These are phyloP conservation scores for Colletotrichum siamense DNA, from an alignment of 2,329 filamentous ascomycete species.

Conservation along the genomic window DNA sequence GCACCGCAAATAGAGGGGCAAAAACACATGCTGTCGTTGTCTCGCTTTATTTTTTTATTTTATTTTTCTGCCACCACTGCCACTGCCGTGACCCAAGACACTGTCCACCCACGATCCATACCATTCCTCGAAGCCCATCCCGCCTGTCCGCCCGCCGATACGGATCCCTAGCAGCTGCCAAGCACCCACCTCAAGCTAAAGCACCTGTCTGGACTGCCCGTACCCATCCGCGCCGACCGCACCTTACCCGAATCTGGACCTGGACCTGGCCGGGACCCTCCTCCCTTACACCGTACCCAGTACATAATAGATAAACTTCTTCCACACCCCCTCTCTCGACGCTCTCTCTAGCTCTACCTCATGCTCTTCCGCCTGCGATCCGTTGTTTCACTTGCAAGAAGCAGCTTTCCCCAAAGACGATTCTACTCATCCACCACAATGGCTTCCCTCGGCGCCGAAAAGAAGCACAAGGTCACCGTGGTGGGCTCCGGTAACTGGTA, in stretches of 20 bases:
- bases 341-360: not conserved
- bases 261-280: not conserved
- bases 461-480: slow-evolving; percentile 91
- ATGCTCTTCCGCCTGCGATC: slow-evolving; percentile 23
- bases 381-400: slow-evolving; percentile 15
- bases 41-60: not conserved
- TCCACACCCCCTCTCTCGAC: not conserved
- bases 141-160: not conserved
- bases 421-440: slow-evolving; percentile 23
- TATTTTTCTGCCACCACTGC: not conserved
- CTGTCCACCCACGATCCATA: not conserved
- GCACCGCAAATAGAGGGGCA: slow-evolving; percentile 9
- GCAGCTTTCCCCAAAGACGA: slow-evolving; percentile 8
- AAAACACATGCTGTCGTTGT: slow-evolving; percentile 4
- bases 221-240: not conserved
- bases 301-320: slow-evolving; percentile 10
- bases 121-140: not conserved
- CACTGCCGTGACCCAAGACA: slow-evolving; percentile 9
- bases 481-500: slow-evolving; percentile 98
- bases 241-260: not conserved
- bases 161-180: not conserved
- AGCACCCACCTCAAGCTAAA: not conserved
- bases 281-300: slow-evolving; percentile 11
- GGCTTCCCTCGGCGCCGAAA: slow-evolving; percentile 54
- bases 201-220: not conserved